These are phyloP conservation scores for Avena insularis DNA, from an alignment of 176 grass and related monocot species.

Conservation along the genomic window DNA sequence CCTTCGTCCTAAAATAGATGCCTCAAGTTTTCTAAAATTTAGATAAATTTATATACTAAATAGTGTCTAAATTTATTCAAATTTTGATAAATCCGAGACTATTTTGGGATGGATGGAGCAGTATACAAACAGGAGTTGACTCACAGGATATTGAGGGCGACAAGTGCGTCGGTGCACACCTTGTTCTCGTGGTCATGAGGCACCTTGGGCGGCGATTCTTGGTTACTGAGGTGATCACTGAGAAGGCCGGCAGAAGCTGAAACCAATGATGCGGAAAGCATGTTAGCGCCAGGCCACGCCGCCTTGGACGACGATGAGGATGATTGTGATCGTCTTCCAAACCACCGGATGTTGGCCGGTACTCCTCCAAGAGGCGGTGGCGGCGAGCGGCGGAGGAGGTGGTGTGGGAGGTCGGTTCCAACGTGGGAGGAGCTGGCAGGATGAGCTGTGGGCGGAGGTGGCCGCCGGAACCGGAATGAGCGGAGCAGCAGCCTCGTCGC, in stretches of 20 bases:
- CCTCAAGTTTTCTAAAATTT: no score
- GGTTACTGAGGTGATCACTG: background rate
- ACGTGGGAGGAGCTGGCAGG: background rate
- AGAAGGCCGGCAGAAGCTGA: background rate
- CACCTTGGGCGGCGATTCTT: background rate
- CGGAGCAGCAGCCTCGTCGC: background rate
- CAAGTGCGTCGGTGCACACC: background rate
- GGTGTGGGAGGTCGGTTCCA: background rate
- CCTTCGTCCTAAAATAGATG: no score
- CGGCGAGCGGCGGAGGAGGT: background rate
- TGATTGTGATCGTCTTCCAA: background rate
- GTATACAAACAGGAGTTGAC: no score
- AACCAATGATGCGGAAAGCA: background rate
- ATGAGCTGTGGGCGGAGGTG: background rate
- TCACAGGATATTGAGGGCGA: background rate
- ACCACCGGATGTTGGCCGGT: background rate
- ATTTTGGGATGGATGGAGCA: no score
- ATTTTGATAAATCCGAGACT: no score
- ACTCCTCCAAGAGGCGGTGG: background rate
- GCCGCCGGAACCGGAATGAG: background rate
- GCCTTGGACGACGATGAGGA: background rate
- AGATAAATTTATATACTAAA: no score
- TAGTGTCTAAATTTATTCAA: no score
- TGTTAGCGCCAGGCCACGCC: background rate
- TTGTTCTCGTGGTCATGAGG: background rate